Conservation (phyloP, 441 rosid species). For the Aleurites moluccanus region DNA sequence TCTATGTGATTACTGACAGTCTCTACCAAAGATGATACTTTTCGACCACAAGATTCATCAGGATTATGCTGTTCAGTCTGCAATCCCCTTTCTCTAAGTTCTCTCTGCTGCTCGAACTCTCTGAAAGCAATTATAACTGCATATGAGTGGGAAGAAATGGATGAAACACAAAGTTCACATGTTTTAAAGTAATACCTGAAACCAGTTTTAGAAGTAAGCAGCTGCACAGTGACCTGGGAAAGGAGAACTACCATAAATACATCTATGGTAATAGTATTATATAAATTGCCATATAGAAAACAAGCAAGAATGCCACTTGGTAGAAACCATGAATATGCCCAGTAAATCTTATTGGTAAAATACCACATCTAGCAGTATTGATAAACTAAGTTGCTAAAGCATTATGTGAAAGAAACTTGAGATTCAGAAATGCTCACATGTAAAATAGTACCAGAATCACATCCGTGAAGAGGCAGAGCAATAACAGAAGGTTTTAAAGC, state of each 20-base stretch:
- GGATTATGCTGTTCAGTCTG: conserved; percentile 64
- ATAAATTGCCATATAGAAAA: conserved; percentile 19
- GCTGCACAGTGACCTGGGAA: conserved; percentile 87
- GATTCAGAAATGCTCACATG: conserved; percentile 69
- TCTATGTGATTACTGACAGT: conserved; percentile 47
- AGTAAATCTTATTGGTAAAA: background rate
- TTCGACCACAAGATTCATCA: conserved; percentile 58
- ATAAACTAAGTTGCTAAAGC: conserved; percentile 17
- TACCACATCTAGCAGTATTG: conserved; percentile 9
- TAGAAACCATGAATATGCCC: background rate
- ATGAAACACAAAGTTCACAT: conserved; percentile 20
- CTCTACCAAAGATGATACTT: conserved; percentile 60
- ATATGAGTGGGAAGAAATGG: conserved; percentile 21
- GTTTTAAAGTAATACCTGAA: conserved; percentile 55
- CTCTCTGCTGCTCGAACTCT: conserved; percentile 99
- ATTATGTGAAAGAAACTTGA: conserved; percentile 14
- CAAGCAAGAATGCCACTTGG: background rate
- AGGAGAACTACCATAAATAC: conserved; percentile 19
- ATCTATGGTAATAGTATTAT: background rate
- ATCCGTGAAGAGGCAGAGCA: conserved; percentile 76
- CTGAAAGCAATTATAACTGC: conserved; percentile 41
- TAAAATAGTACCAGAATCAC: conserved; percentile 81
- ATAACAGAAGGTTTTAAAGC: conserved; percentile 79
- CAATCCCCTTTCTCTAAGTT: conserved; percentile 82
- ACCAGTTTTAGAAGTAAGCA: conserved; percentile 98